Conservation (phyloP, 257 asterid species). For the Fraxinus anomala region DNA sequence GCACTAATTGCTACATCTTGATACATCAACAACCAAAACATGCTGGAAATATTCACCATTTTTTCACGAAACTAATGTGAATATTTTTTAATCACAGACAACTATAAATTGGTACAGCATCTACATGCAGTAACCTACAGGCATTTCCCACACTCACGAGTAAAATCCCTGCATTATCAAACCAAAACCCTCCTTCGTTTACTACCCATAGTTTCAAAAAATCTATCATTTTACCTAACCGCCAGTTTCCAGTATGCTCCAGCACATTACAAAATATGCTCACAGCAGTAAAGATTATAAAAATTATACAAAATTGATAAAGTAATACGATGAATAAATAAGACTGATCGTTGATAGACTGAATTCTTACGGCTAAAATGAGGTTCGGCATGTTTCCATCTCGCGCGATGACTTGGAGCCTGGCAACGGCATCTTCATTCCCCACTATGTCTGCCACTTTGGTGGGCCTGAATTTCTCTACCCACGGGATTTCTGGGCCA, state of each 20-base stretch:
- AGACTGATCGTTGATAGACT: neutral
- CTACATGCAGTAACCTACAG: neutral
- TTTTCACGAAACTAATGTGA: neutral
- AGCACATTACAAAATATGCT: neutral
- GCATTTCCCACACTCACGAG: neutral
- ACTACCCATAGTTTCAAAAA: neutral
- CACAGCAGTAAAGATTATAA: neutral
- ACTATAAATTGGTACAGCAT: neutral
- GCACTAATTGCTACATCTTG: neutral
- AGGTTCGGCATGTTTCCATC: constrained; percentile 97
- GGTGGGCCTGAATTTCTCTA: constrained; percentile 82
- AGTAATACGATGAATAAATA: neutral
- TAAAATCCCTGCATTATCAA: neutral
- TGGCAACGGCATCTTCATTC: constrained; percentile 82
- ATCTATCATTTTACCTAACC: neutral
- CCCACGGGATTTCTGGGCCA: constrained; percentile 93
- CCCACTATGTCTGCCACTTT: constrained; percentile 92
- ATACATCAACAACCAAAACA: neutral
- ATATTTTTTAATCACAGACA: neutral
- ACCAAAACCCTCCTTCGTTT: neutral
- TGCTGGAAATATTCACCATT: neutral
- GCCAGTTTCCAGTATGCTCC: neutral
- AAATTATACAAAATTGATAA: neutral
- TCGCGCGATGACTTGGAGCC: constrained; percentile 91
- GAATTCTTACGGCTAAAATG: constrained; percentile 66